Evolutionary conservation across 2,329 filamentous ascomycete genomes (phyloP).

Genomic region (Penicillium capsulatum): DNA sequence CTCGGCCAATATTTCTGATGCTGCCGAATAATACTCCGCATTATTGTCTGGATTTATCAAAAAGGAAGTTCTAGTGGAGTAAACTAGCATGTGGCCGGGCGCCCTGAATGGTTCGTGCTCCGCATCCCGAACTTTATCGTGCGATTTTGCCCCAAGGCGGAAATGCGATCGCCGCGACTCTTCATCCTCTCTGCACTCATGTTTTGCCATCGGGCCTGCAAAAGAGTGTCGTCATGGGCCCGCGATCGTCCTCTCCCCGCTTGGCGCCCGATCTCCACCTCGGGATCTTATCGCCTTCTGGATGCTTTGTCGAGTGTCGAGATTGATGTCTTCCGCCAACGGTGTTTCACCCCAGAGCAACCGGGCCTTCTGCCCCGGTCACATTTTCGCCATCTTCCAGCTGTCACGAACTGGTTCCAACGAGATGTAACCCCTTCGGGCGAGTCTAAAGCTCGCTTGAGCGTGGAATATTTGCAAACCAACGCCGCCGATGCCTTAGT

Average conservation of each 20-base stretch:
- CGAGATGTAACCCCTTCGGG: slow-evolving; percentile 29
- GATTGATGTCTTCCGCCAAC: slow-evolving; percentile 49
- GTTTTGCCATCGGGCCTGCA: background rate
- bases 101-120: no score
- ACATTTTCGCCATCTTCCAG: slow-evolving; percentile 48
- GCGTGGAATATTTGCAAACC: slow-evolving; percentile 42
- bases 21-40: no score
- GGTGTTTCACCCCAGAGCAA: slow-evolving; percentile 50
- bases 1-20: background rate
- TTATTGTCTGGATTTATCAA: no score
- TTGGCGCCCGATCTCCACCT: slow-evolving; percentile 3
- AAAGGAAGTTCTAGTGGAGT: no score
- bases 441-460: slow-evolving; percentile 32
- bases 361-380: slow-evolving; percentile 52
- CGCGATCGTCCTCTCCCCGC: no score
- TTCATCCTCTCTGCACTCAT: no score
- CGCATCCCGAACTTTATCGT: no score
- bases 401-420: slow-evolving; percentile 58
- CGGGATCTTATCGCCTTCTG: slow-evolving; percentile 22
- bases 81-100: no score
- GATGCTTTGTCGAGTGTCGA: slow-evolving; percentile 30
- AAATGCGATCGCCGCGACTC: no score
- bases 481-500: slow-evolving; percentile 50
- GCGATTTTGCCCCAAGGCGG: no score
- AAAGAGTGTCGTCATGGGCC: background rate